phyloP scores from a whole-genome alignment of 2,329 filamentous ascomycete species.

The Hypoxylon sp. region DNA sequence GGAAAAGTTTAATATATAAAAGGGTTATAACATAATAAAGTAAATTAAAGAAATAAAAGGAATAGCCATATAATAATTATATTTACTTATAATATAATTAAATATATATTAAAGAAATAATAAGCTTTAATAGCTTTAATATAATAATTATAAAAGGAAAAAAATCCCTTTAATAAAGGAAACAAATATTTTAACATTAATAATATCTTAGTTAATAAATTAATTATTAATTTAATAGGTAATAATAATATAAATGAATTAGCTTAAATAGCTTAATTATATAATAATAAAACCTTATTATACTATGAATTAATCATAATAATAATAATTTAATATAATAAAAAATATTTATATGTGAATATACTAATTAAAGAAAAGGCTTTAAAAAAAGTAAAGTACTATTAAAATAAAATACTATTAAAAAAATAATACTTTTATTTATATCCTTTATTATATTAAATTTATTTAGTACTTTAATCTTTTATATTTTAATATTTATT shows the following conservation, averaged over 20 bases:
- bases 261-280: background rate
- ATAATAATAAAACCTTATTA: constrained; percentile 1
- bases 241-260: no score
- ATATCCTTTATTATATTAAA: no score
- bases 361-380: background rate
- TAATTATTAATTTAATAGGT: background rate
- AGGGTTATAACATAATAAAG: no score
- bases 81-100: no score
- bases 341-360: background rate
- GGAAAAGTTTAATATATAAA: no score
- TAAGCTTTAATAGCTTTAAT: background rate
- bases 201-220: background rate
- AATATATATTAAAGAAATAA: no score
- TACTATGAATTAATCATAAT: background rate
- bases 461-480: no score
- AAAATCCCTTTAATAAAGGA: background rate
- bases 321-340: background rate
- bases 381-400: background rate
- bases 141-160: background rate
- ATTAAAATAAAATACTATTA: background rate
- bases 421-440: no score
- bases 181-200: background rate
- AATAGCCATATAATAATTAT: no score
- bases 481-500: no score
- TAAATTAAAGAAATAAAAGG: no score